A percentile compares a stretch with the other conserved stretches of the same genome.
Evolutionary conservation across 2,329 filamentous ascomycete genomes (phyloP).

Genomic region (Alternaria dauci): DNA sequence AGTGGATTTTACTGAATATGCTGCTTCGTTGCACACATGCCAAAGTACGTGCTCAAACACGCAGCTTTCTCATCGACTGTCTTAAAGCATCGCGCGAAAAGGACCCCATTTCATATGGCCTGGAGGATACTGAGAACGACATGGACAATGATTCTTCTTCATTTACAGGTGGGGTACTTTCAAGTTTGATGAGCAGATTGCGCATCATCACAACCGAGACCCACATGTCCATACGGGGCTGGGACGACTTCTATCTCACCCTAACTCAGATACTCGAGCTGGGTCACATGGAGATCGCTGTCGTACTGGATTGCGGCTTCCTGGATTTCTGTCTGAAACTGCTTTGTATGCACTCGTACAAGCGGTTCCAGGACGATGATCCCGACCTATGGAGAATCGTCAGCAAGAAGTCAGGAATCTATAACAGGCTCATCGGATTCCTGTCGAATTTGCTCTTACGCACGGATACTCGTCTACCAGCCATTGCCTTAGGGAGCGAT

Average conservation of each 20-base stretch:
- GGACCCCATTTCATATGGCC: conserved; percentile 38
- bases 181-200: conserved; percentile 29
- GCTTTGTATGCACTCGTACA: conserved; percentile 40
- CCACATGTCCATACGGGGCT: conserved; percentile 35
- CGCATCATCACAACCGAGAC: conserved; percentile 34
- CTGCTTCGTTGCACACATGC: conserved; percentile 52
- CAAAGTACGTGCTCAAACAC: conserved; percentile 41
- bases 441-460: conserved; percentile 37
- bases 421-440: conserved; percentile 44
- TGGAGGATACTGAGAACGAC: conserved; percentile 40
- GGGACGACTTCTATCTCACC: conserved; percentile 49
- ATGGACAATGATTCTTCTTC: conserved; percentile 29
- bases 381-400: conserved; percentile 39
- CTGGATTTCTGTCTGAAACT: conserved; percentile 41
- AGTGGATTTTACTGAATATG: conserved; percentile 69
- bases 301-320: conserved; percentile 38
- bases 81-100: conserved; percentile 45
- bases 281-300: conserved; percentile 40
- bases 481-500: conserved; percentile 18
- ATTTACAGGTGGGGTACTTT: conserved; percentile 28
- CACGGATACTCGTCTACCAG: conserved; percentile 35
- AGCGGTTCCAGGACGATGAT: conserved; percentile 19
- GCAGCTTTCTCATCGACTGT: conserved; percentile 42
- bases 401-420: conserved; percentile 43
- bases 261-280: conserved; percentile 41